Percentiles rank a stretch among this genome's conserved stretches.
These are phyloP conservation scores for Penicillium sp. DNA, from an alignment of 2,329 filamentous ascomycete species.

Conservation along the genomic window DNA sequence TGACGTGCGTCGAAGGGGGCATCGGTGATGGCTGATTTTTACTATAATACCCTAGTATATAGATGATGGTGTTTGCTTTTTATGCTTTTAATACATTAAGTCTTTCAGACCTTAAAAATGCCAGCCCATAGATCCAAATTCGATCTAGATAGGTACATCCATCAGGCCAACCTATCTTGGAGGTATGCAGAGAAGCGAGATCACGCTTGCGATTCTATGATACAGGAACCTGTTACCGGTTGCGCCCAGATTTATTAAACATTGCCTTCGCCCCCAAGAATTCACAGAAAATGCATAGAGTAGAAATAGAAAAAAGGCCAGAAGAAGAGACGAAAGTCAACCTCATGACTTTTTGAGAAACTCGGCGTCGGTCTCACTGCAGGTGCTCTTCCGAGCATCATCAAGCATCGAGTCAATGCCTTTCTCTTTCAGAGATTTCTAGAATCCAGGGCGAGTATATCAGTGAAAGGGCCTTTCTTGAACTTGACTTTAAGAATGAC, in stretches of 20 bases:
- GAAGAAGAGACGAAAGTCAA: neutral
- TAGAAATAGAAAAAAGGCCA: neutral
- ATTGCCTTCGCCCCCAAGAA: slow-evolving; percentile 4
- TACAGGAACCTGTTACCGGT: slow-evolving; percentile 4
- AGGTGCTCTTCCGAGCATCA: slow-evolving; percentile 78
- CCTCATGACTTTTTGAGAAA: slow-evolving; percentile 53
- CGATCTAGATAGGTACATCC: neutral
- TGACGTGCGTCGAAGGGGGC: slow-evolving; percentile 36
- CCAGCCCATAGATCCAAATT: too few species aligned
- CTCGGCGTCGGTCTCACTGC: slow-evolving; percentile 79
- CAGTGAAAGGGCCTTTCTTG: neutral
- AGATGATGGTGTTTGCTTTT: neutral
- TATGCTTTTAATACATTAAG: slow-evolving; percentile 4
- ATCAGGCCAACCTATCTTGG: neutral
- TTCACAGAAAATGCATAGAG: slow-evolving; percentile 5
- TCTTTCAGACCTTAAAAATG: neutral
- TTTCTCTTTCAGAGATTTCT: slow-evolving; percentile 83
- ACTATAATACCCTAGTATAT: slow-evolving; percentile 11
- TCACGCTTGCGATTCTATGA: slow-evolving; percentile 1
- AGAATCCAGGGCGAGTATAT: neutral
- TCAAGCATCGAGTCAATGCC: slow-evolving; percentile 93
- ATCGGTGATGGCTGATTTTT: slow-evolving; percentile 29
- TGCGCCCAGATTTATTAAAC: slow-evolving; percentile 6
- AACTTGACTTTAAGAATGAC: slow-evolving; percentile 28
- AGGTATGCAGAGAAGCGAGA: neutral